Conservation (phyloP, 495 filamentous ascomycete species). For the Daldinia decipiens region DNA sequence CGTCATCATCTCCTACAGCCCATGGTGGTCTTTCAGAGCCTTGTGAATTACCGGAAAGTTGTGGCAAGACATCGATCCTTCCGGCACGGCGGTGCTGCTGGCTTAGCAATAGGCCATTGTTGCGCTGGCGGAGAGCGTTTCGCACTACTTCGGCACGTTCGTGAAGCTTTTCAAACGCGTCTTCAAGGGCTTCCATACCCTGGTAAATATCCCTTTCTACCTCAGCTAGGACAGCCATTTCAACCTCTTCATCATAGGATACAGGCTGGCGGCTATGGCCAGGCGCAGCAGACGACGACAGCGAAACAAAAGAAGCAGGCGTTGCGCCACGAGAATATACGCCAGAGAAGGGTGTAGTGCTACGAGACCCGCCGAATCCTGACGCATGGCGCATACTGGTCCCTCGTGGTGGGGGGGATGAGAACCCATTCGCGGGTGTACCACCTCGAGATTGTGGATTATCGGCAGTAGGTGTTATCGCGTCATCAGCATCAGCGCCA, state of each 20-base stretch:
- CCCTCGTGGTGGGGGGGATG: constrained; percentile 49
- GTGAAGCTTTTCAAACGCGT: constrained; percentile 94
- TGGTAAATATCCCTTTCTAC: constrained; percentile 93
- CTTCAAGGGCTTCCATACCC: constrained; percentile 93
- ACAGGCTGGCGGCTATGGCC: constrained; percentile 63
- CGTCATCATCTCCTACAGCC: constrained; percentile 56
- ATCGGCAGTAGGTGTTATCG: constrained; percentile 51
- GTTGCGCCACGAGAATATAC: constrained; percentile 49
- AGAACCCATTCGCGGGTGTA: constrained; percentile 61
- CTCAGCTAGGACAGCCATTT: constrained; percentile 88
- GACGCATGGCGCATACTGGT: constrained; percentile 43
- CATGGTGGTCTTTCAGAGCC: constrained; percentile 55
- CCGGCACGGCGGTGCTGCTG: constrained; percentile 73
- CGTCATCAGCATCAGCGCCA: constrained; percentile 75
- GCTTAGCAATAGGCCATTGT: constrained; percentile 80
- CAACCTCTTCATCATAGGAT: constrained; percentile 91
- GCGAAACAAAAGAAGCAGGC: constrained; percentile 58
- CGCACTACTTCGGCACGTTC: constrained; percentile 84
- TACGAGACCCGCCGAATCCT: constrained; percentile 51
- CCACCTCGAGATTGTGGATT: constrained; percentile 64
- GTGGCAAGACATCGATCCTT: constrained; percentile 58
- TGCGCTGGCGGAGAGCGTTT: constrained; percentile 77
- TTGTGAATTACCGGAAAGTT: constrained; percentile 49
- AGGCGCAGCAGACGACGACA: constrained; percentile 51
- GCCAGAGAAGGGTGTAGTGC: constrained; percentile 49